Evolutionary conservation across 2,329 filamentous ascomycete genomes (phyloP).

Genomic region (Sclerotinia spermophila): DNA sequence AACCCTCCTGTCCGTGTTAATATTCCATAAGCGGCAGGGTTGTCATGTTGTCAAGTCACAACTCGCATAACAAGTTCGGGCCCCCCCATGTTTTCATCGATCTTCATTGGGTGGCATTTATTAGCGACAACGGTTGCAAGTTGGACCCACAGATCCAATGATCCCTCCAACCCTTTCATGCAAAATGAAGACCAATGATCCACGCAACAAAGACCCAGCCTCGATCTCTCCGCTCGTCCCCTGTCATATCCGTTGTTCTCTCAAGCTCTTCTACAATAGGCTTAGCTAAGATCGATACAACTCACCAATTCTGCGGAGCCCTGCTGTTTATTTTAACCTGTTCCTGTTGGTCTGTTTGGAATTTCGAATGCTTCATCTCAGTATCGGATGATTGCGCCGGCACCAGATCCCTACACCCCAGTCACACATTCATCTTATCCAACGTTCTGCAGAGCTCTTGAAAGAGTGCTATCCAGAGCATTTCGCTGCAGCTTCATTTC

Average conservation of each 20-base stretch:
- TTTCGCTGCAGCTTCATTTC: slow-evolving; percentile 28
- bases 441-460: slow-evolving; percentile 32
- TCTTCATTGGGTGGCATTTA: slow-evolving; percentile 16
- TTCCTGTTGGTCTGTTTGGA: slow-evolving; percentile 26
- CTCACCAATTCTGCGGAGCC: slow-evolving; percentile 29
- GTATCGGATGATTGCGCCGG: slow-evolving; percentile 37
- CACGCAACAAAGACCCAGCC: slow-evolving; percentile 26
- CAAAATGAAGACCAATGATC: slow-evolving; percentile 31
- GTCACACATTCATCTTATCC: slow-evolving; percentile 35
- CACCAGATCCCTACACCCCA: slow-evolving; percentile 29
- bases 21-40: slow-evolving; percentile 14
- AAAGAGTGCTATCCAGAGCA: slow-evolving; percentile 32
- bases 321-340: slow-evolving; percentile 23
- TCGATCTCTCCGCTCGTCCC: slow-evolving; percentile 35
- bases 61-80: slow-evolving; percentile 12
- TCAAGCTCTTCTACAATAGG: slow-evolving; percentile 27
- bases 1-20: slow-evolving; percentile 3
- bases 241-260: slow-evolving; percentile 25
- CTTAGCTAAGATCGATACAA: slow-evolving; percentile 34
- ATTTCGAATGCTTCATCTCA: slow-evolving; percentile 31
- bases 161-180: slow-evolving; percentile 22
- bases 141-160: slow-evolving; percentile 25
- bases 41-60: slow-evolving; percentile 18
- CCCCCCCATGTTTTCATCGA: slow-evolving; percentile 10
- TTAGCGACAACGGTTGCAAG: slow-evolving; percentile 20